These are phyloP conservation scores for Ogataea kodamae DNA, from an alignment of 805 yeast genomes.

Conservation along the genomic window DNA sequence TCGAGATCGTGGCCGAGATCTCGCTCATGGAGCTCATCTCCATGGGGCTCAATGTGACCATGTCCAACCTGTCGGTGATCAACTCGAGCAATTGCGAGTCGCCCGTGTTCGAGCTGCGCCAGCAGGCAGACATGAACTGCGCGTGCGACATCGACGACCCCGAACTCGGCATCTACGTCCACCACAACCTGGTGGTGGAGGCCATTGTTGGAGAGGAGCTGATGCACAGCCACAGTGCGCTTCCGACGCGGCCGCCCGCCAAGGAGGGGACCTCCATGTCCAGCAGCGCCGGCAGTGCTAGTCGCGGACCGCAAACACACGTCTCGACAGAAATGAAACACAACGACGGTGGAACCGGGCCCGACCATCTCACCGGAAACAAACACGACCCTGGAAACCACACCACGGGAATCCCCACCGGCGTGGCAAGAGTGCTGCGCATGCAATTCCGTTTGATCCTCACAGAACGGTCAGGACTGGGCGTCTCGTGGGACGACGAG, in stretches of 20 bases:
- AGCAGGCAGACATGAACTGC: conserved; percentile 43
- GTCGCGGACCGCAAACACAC: no score
- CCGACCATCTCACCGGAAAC: conserved; percentile 29
- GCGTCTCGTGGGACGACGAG: conserved; percentile 98
- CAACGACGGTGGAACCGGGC: conserved; percentile 31
- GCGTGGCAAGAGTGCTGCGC: conserved; percentile 88
- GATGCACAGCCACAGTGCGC: conserved; percentile 36
- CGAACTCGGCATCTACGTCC: conserved; percentile 68
- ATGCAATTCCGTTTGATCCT: conserved; percentile 88
- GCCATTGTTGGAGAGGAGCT: conserved; percentile 92
- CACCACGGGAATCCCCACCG: conserved; percentile 74
- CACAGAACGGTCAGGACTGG: conserved; percentile 91
- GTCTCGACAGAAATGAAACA: conserved; percentile 12
- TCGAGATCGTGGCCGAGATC: conserved; percentile 75
- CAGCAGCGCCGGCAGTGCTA: conserved; percentile 1
- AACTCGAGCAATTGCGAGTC: conserved; percentile 33
- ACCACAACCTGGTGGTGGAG: conserved; percentile 78
- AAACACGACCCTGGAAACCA: conserved; percentile 28
- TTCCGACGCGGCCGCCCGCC: conserved; percentile 17
- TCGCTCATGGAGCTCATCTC: conserved; percentile 57
- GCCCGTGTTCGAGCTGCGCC: conserved; percentile 28
- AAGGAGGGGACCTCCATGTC: conserved; percentile 5
- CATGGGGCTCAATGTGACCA: conserved; percentile 36
- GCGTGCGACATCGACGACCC: conserved; percentile 84
- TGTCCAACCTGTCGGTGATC: conserved; percentile 28